Base-by-base conservation (phyloP, 805 yeast genomes). In the Candida berthetii region DNA sequence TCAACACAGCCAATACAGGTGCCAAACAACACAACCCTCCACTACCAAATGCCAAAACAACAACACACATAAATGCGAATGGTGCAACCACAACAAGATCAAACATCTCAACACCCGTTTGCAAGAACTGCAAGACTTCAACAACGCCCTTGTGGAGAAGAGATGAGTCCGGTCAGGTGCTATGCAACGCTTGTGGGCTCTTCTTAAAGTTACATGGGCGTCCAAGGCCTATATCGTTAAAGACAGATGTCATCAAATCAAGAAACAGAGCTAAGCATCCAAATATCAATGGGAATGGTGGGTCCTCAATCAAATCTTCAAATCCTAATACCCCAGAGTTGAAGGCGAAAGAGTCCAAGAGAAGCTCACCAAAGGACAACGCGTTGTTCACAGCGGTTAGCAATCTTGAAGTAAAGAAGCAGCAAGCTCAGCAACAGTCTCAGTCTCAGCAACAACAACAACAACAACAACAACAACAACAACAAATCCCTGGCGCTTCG, bases 111-210 rank as follows among this genome's bases (percentile, higher is more conserved):
- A 68, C 78, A 28, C 87, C 95, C 4, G 73, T 82, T 18, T 90
- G 98, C 61, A 86, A 84, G 52, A 90, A 90, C 62, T 90, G 98
- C 66, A 76, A 82, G 54, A 90, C 98, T 2, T 85, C 88, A 44
- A 90, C 93, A 2, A 90, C 98, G 2, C 97, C 98, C 1, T 68
- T 90, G 24, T 90, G 97, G 97, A 75, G 97, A 62, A 72, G 97
- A 48, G 96, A 90, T 63, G 96, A 89, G 55, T 78, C 85, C 10
- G 95, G 95, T 14, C 83, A 82, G 53, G 95, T 90, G 28, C 71
- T 90, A 37, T 90, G 98, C 62, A 90, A 90, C 65, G 98, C 98
- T 9, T 88, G 96, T 67, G 96, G 96, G 0, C 68, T 88, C 38
- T 88, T 88, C 55, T 65, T 89, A 45, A 90, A 90, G 64, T 72